Evolutionary conservation across 1,284 basidiomycete species (phyloP), one percentile per base, ranked within the genome.

Genomic region (Limonomyces culmigenus): DNA sequence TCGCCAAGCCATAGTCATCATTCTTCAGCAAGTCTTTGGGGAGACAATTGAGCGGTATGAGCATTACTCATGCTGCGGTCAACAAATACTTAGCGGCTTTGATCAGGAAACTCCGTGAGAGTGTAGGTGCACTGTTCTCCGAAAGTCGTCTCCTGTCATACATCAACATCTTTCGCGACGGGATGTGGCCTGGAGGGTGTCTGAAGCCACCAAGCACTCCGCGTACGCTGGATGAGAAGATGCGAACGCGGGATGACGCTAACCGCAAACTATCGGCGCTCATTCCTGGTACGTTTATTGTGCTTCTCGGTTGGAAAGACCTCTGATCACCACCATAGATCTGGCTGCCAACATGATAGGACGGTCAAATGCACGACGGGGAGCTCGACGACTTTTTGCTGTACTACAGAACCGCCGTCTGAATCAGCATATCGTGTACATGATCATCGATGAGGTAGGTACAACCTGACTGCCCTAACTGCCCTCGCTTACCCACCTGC

Each of bases 261-360:
- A 83, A 87, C 45, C 65, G 78, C 43, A 92, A 93, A 48, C 62
- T 96, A 6, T 83, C 85, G 3, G 74, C 83, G 16, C 62, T 97
- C 30, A 79, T 98, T 42, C 92, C 93, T 48, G 88, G 89, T 86
- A 50, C 29, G 62, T 43, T 20, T 21, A 50, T 42, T 21, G 35
- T 34, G 25, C 33, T 14, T 14, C 3, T 2, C 35, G 19, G 30
- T 15, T 16, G 13, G 5, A 14, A 5, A 23, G 25, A 3, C 31
- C 27, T 30, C 35, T 47, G 20, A 48, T 35, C 33, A 21, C 25
- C 33, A 23, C 27, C 25, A 30, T 42, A 89, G 93, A 96, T 48
- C 57, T 96, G 33, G 89, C 86, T 19, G 87, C 92, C 4, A 96
- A 93, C 49, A 87, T 96, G 75, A 93, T 97, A 43, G 93, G 93